These are phyloP conservation scores for Calonectria honghensis DNA, from an alignment of 2,329 filamentous ascomycete species.

Conservation along the genomic window DNA sequence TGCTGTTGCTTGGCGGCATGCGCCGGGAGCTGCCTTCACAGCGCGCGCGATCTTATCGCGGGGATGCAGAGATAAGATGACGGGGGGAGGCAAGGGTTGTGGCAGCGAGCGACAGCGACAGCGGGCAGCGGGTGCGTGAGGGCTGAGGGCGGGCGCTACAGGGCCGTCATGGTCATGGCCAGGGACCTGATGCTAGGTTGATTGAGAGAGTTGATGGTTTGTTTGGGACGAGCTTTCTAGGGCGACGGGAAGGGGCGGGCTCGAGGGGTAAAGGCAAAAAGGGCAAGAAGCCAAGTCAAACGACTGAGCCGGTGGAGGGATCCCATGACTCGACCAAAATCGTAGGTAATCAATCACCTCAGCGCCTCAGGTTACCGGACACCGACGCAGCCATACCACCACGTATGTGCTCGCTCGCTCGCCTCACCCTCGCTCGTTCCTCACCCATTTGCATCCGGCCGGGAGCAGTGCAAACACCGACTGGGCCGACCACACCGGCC, in stretches of 20 bases:
- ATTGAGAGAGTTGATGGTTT: slow-evolving; percentile 24
- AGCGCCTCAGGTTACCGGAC: slow-evolving; percentile 17
- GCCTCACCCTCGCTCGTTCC: slow-evolving; percentile 3
- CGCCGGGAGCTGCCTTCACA: slow-evolving; percentile 55
- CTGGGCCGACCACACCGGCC: slow-evolving; percentile 12
- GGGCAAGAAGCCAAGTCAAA: slow-evolving; percentile 12
- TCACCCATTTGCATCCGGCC: slow-evolving; percentile 12
- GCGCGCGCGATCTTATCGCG: slow-evolving; percentile 42
- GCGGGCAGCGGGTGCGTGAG: not conserved
- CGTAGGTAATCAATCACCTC: slow-evolving; percentile 44
- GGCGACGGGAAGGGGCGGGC: slow-evolving; percentile 40
- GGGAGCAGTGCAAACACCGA: slow-evolving; percentile 23
- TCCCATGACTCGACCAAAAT: slow-evolving; percentile 51
- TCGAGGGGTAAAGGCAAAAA: slow-evolving; percentile 18
- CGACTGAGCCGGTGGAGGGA: slow-evolving; percentile 27
- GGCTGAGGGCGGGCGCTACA: slow-evolving; percentile 42
- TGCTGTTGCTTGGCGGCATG: slow-evolving; percentile 62
- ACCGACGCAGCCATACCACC: slow-evolving; percentile 2
- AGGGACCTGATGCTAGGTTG: slow-evolving; percentile 33
- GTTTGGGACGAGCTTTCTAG: slow-evolving; percentile 20
- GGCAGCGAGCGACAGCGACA: not conserved
- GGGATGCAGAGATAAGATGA: slow-evolving; percentile 37
- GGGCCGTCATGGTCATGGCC: slow-evolving; percentile 40
- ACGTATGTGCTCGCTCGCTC: slow-evolving; percentile 17
- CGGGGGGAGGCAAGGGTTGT: slow-evolving; percentile 22